phyloP scores from a whole-genome alignment of 352 stramenopile species.

The Pythium myriotylum region DNA sequence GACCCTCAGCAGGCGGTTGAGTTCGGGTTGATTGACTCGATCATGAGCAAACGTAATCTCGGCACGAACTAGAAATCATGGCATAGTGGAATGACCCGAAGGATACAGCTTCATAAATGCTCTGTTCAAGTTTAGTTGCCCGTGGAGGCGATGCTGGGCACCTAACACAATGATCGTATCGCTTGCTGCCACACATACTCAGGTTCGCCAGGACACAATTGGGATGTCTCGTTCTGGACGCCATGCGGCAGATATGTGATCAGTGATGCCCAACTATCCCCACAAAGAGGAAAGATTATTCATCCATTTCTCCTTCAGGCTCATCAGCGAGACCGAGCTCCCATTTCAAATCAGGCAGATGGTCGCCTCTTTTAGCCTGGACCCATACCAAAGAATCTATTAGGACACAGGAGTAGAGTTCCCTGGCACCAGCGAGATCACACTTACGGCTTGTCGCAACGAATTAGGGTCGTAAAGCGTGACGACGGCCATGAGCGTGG shows the following conservation, averaged over 20 bases:
- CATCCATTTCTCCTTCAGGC: constrained; percentile 82
- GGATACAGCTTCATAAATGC: no score
- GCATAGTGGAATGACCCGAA: not conserved
- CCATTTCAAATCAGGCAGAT: constrained; percentile 81
- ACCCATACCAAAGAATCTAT: no score
- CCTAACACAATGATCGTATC: not conserved
- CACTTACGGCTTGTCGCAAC: constrained; percentile 76
- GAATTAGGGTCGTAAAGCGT: constrained; percentile 83
- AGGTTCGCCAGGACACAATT: no score
- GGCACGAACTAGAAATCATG: constrained; percentile 1
- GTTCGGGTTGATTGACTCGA: constrained; percentile 85
- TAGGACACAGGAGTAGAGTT: no score
- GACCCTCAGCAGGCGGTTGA: constrained; percentile 69
- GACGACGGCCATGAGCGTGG: constrained; percentile 77
- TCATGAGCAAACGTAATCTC: constrained; percentile 64
- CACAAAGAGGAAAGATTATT: constrained; percentile 51
- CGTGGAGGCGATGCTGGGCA: no score
- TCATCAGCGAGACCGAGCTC: constrained; percentile 75
- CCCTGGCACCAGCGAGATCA: not conserved
- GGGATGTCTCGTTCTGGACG: no score
- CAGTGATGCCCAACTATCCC: no score
- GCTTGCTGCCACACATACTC: no score
- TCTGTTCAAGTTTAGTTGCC: no score
- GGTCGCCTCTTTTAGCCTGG: constrained; percentile 73
- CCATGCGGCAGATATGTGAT: no score